phyloP scores from a whole-genome alignment of 768 basidiomycete genomes.

The Suillus luteus region DNA sequence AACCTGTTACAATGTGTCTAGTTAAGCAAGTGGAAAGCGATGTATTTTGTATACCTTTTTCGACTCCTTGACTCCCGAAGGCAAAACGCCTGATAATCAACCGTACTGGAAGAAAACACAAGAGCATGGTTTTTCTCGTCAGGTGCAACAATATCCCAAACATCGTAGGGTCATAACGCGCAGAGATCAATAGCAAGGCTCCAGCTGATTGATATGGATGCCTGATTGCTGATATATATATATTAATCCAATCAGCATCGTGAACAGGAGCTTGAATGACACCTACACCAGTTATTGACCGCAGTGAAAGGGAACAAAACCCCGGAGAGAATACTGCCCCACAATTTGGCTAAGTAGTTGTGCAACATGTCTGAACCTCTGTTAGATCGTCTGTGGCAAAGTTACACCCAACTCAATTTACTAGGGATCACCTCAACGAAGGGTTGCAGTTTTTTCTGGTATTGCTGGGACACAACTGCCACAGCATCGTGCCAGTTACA shows the following conservation, averaged over 20 bases:
- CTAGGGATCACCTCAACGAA: no score
- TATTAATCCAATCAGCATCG: not conserved
- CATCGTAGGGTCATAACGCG: not conserved
- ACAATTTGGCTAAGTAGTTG: not conserved
- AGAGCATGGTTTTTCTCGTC: not conserved
- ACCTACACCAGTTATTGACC: conserved; percentile 3
- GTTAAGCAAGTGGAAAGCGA: not conserved
- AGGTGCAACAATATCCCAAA: not conserved
- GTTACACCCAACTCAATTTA: no score
- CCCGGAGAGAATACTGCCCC: not conserved
- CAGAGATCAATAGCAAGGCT: not conserved
- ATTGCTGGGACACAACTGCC: no score
- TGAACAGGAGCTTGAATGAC: not conserved
- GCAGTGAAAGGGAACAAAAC: not conserved
- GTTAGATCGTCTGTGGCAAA: not conserved
- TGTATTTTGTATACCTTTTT: not conserved
- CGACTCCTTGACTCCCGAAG: not conserved
- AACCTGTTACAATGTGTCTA: not conserved
- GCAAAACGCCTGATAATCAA: not conserved
- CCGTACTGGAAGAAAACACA: not conserved
- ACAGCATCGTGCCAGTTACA: no score
- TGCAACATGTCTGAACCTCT: not conserved
- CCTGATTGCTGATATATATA: not conserved
- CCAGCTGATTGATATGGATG: conserved; percentile 6
- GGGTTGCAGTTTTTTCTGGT: no score